Evolutionary conservation across 176 grass and related monocot species (phyloP).

Genomic region (Ensete ventricosum): DNA sequence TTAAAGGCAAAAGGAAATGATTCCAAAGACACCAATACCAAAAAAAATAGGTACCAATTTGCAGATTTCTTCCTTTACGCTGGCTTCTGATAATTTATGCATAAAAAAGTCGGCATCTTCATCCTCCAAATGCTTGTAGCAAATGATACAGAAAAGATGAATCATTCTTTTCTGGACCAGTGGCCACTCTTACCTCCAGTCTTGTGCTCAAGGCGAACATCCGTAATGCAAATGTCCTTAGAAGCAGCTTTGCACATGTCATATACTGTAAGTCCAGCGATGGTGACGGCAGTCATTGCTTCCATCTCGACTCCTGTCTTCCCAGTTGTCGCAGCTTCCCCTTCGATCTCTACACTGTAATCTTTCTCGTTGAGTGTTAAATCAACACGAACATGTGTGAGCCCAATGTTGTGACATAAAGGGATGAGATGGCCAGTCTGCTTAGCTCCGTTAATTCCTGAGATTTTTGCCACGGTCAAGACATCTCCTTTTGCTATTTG

Average conservation of each 20-base stretch:
- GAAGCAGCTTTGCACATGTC: conserved; percentile 95
- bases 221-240: conserved; percentile 83
- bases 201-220: conserved; percentile 61
- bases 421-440: conserved; percentile 79
- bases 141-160: neutral
- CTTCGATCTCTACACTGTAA: conserved; percentile 73
- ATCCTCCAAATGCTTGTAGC: neutral
- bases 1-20: too few species aligned
- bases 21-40: too few species aligned
- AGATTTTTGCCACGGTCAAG: conserved; percentile 85
- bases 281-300: conserved; percentile 73
- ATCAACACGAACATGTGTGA: conserved; percentile 77
- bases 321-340: conserved; percentile 47
- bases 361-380: conserved; percentile 76
- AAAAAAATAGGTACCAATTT: too few species aligned
- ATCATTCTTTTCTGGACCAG: conserved; percentile 47
- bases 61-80: too few species aligned
- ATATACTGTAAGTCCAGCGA: conserved; percentile 80
- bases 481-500: conserved; percentile 93
- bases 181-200: conserved; percentile 73
- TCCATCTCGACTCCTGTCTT: conserved; percentile 96
- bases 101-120: neutral
- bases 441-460: conserved; percentile 92
- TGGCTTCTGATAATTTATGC: too few species aligned
- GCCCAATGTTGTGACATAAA: conserved; percentile 72